These are phyloP conservation scores for Fraxinus pennsylvanica DNA, from an alignment of 257 asterid species.

Conservation along the genomic window DNA sequence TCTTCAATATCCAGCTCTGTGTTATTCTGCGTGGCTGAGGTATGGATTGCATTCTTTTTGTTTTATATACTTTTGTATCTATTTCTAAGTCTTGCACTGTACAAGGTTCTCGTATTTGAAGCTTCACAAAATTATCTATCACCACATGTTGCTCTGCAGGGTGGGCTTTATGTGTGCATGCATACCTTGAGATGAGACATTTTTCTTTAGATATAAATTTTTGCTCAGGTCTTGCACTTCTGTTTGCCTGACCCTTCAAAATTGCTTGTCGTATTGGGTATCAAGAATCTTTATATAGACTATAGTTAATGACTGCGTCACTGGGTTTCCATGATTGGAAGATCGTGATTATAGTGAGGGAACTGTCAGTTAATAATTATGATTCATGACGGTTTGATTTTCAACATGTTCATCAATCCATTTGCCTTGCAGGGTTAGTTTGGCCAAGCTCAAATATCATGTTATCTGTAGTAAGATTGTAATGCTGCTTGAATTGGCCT, in stretches of 20 bases:
- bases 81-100: constrained; percentile 5
- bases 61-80: constrained; percentile 6
- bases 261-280: background rate
- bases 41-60: constrained; percentile 8
- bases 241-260: background rate
- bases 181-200: background rate
- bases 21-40: background rate
- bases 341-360: background rate
- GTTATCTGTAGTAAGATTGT: no score
- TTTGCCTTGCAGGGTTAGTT: background rate
- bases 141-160: background rate
- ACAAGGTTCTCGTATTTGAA: no score
- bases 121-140: no score
- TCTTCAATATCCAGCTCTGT: background rate
- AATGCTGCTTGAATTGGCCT: background rate
- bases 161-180: background rate
- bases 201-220: background rate
- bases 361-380: background rate
- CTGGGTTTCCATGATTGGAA: background rate
- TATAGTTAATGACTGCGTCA: background rate
- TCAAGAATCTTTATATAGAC: no score
- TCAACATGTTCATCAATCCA: background rate
- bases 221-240: background rate
- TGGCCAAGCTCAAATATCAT: background rate
- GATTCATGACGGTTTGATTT: background rate